Evolutionary conservation across 2,329 filamentous ascomycete species (phyloP).

Genomic region (Didymella pinodella): DNA sequence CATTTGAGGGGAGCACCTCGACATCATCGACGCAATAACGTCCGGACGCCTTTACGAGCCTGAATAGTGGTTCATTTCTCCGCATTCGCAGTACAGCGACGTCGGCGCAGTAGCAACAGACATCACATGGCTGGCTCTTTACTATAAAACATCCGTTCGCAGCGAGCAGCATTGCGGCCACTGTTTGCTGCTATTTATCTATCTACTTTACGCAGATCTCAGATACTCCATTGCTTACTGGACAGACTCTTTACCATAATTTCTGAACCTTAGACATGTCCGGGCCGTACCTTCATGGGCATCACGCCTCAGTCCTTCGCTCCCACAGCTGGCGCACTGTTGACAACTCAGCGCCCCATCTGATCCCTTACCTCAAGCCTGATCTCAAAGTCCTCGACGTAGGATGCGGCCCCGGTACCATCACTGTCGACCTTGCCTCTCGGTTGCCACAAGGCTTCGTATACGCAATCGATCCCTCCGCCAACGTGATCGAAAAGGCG

Average conservation of each 20-base stretch:
- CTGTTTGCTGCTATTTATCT: not conserved
- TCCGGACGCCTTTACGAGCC: not conserved
- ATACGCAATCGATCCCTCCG: constrained; percentile 56
- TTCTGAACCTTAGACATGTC: constrained; percentile 10
- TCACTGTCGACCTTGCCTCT: constrained; percentile 55
- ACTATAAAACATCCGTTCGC: not conserved
- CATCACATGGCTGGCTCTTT: not conserved
- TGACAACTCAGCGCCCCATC: constrained; percentile 54
- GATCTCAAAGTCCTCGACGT: constrained; percentile 55
- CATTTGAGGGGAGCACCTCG: constrained; percentile 8
- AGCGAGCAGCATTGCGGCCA: not conserved
- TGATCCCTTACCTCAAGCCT: constrained; percentile 45
- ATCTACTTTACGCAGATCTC: not conserved
- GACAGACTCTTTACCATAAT: not conserved
- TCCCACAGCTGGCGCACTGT: constrained; percentile 57
- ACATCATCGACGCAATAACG: constrained; percentile 12
- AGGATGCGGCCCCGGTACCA: constrained; percentile 60
- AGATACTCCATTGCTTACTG: not conserved
- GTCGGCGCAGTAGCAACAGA: constrained; percentile 3
- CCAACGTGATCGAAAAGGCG: constrained; percentile 54
- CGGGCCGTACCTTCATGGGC: constrained; percentile 52
- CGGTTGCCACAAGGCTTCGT: constrained; percentile 56
- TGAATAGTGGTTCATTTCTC: constrained; percentile 11
- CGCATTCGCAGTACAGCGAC: constrained; percentile 14
- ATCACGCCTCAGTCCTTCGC: constrained; percentile 52